Evolutionary conservation across 192 early-diverging fungal species (phyloP).

Genomic region (Gigaspora rosea): DNA sequence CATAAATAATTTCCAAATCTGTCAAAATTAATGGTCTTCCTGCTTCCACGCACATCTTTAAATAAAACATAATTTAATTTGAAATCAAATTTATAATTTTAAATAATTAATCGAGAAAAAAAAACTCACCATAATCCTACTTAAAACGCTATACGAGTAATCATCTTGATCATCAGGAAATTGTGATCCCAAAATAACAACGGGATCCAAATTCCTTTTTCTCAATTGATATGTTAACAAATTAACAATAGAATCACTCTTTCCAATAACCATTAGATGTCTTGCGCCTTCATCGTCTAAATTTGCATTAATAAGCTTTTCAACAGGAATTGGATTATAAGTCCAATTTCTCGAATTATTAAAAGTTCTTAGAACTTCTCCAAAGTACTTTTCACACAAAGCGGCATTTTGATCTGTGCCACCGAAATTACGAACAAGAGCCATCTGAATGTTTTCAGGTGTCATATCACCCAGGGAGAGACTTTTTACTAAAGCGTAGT

Average conservation of each 20-base stretch:
- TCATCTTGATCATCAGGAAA: constrained; percentile 34
- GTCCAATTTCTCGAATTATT: not conserved
- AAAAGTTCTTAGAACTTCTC: not conserved
- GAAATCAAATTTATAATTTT: not conserved
- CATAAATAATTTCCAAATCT: constrained; percentile 19
- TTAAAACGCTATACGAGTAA: constrained; percentile 35
- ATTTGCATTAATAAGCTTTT: constrained; percentile 21
- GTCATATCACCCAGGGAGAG: not conserved
- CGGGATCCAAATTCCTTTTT: constrained; percentile 19
- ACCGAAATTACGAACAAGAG: constrained; percentile 29
- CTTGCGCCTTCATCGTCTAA: constrained; percentile 5
- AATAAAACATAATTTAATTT: not conserved
- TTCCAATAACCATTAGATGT: constrained; percentile 36
- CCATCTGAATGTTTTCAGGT: constrained; percentile 15
- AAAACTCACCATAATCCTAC: constrained; percentile 27
- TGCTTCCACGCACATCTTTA: constrained; percentile 35
- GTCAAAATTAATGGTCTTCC: constrained; percentile 26
- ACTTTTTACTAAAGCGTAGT: constrained; percentile 30
- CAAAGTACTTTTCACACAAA: constrained; percentile 7
- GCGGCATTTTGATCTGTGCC: constrained; percentile 18
- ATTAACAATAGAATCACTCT: constrained; percentile 30
- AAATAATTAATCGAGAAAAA: not conserved
- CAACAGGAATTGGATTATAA: constrained; percentile 26
- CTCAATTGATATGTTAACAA: constrained; percentile 28
- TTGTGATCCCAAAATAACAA: constrained; percentile 30